Conservation (phyloP, 768 basidiomycete species). For the Lactarius hatsudake region DNA sequence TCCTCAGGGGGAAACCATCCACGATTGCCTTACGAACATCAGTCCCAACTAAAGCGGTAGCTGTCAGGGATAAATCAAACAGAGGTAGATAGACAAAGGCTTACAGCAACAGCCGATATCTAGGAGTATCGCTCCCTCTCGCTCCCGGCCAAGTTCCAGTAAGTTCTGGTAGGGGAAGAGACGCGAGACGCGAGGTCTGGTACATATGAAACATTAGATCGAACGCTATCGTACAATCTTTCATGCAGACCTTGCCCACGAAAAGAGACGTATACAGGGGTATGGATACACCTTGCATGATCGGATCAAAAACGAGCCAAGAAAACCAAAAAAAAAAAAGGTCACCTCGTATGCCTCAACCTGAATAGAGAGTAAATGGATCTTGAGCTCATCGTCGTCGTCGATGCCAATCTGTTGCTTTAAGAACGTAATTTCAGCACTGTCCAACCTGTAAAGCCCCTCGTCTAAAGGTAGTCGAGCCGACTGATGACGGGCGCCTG, state of each 20-base stretch:
- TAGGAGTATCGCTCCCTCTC: constrained; percentile 39
- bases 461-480: not conserved
- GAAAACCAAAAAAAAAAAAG: not conserved
- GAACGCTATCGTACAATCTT: too few relatives aligned
- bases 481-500: not conserved
- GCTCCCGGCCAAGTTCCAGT: constrained; percentile 39
- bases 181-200: constrained; percentile 31
- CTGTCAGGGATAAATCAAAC: not conserved
- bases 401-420: constrained; percentile 33
- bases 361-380: constrained; percentile 33
- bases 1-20: constrained; percentile 44
- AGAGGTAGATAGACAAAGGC: constrained; percentile 16
- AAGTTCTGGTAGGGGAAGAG: constrained; percentile 32
- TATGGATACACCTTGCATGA: constrained; percentile 32
- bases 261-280: constrained; percentile 34
- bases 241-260: constrained; percentile 27
- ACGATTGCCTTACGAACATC: constrained; percentile 41
- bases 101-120: constrained; percentile 48
- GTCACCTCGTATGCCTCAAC: constrained; percentile 34
- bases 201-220: not conserved
- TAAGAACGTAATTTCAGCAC: constrained; percentile 27
- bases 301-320: not conserved
- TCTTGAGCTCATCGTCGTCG: constrained; percentile 33
- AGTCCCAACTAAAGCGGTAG: constrained; percentile 37
- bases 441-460: constrained; percentile 16